Evolutionary conservation across 1,284 basidiomycete species (phyloP).

Genomic region (Ceratobasidium sp.): DNA sequence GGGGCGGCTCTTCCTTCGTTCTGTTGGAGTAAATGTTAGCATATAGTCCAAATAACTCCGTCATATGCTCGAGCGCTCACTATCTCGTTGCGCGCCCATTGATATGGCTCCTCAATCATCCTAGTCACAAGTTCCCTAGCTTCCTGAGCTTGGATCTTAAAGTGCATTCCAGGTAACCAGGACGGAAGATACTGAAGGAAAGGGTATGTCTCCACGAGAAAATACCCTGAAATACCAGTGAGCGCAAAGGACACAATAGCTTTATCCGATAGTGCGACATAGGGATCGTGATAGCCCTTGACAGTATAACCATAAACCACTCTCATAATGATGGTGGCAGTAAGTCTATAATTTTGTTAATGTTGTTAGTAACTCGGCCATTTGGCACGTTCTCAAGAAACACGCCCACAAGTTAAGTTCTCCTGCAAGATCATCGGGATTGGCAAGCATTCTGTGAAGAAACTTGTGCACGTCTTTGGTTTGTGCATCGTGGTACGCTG

Average conservation of each 20-base stretch:
- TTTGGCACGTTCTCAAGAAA: neutral
- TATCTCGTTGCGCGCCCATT: slow-evolving; percentile 4
- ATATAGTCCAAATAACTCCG: neutral
- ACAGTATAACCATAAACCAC: slow-evolving; percentile 13
- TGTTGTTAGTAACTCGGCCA: neutral
- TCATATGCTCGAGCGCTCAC: neutral
- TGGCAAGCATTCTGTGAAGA: neutral
- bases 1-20: neutral
- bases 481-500: neutral
- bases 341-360: neutral
- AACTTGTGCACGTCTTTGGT: neutral
- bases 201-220: neutral
- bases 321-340: slow-evolving; percentile 9
- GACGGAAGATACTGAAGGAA: slow-evolving; percentile 18
- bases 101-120: neutral
- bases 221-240: neutral
- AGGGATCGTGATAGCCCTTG: neutral
- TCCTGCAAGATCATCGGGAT: slow-evolving; percentile 4
- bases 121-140: neutral
- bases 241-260: neutral
- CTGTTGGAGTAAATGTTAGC: neutral
- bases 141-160: slow-evolving; percentile 8
- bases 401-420: slow-evolving; percentile 3
- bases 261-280: neutral
- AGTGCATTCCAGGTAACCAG: slow-evolving; percentile 36